Base-by-base conservation (phyloP, 2,329 filamentous ascomycete genomes). In the Alternaria triticimaculans region DNA sequence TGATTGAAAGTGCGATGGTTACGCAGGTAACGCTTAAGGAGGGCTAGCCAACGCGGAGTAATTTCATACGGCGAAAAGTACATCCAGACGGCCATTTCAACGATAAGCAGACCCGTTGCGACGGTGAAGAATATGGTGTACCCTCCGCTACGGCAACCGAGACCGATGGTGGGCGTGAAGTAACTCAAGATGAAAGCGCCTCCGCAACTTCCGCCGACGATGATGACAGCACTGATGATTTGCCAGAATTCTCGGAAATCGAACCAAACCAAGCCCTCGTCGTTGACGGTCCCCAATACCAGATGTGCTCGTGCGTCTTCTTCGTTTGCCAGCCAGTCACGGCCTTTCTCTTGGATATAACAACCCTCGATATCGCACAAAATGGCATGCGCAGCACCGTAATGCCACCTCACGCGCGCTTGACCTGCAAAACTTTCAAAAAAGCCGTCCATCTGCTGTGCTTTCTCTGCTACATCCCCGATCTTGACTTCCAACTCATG, bases 101-200 rank as follows among this genome's bases (percentile, higher is more conserved):
- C 57, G 15, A 81, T 56, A n/a, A 84, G 68, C 4, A 82, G 67
- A 0, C 75, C 72, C 0, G 78, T 58, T 6, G 77, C 69, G 4
- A 80, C 58, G 20, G 70, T 48, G 23, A 77, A 73, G 61, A 82
- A 84, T 15, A 84, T 76, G n/a, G 80, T 75, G 61, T 84, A 84
- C 4, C 81, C 82, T 2, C 82, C 82, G 43, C 80, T 75, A 0
- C 74, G 71, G 30, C 73, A 83, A 0, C 82, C 82, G 1, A 84
- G 71, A 1, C 83, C 83, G 0, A 84, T 81, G 1, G 82, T 84
- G 0, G 83, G 83, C 0, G 82, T 84, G 64, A 78, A 82, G 64
- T 73, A 84, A 9, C 79, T 81, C 18, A 84, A 63, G 9, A 81
- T 72, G 55, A 82, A 83, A 0, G 81, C 79, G 3, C 81, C 81